These are phyloP conservation scores for Pythium folliculosum DNA, from an alignment of 352 stramenopile genomes.

Conservation along the genomic window DNA sequence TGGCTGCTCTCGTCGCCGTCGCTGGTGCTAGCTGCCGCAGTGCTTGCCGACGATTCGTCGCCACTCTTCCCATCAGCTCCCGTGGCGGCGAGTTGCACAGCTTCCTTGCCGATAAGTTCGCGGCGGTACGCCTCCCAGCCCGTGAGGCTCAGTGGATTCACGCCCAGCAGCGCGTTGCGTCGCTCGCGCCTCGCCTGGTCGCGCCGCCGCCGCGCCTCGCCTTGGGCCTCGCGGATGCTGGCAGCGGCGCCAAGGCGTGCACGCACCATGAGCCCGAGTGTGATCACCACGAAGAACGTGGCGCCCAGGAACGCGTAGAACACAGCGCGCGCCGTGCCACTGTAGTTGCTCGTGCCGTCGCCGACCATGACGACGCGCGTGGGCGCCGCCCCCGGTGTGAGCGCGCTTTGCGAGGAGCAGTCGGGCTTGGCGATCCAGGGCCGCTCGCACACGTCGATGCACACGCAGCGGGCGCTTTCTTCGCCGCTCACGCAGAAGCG, in stretches of 20 bases:
- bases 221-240: background rate
- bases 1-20: no score
- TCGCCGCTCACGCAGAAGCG: slow-evolving; percentile 7
- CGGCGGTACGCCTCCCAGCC: slow-evolving; percentile 17
- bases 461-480: background rate
- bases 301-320: background rate
- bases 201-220: no score
- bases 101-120: slow-evolving; percentile 17
- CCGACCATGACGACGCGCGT: background rate
- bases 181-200: background rate
- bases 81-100: background rate
- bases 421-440: background rate
- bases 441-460: slow-evolving; percentile 2
- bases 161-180: background rate
- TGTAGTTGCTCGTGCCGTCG: background rate
- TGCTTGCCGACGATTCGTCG: background rate
- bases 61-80: background rate
- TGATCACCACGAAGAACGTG: background rate
- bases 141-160: slow-evolving; percentile 9
- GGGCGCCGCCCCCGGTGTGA: no score
- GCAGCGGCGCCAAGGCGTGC: no score
- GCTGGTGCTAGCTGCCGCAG: no score
- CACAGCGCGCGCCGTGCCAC: background rate
- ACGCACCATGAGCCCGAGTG: background rate
- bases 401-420: background rate